Percentiles rank a stretch among this genome's conserved stretches.
phyloP scores from a whole-genome alignment of 2,329 filamentous ascomycete genomes.

The Cadophora luteo-olivacea region DNA sequence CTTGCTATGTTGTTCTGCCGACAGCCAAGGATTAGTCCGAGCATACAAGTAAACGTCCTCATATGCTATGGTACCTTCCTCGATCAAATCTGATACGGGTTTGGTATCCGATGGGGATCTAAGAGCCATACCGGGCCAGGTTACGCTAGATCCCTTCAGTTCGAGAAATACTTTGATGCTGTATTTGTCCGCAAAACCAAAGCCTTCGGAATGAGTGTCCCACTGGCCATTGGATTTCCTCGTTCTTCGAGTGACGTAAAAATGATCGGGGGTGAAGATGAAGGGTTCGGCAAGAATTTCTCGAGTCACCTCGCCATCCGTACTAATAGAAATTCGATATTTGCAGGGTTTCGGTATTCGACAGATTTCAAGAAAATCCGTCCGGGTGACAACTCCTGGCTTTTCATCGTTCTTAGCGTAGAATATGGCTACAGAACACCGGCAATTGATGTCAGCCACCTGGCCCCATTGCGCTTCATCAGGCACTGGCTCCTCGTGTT shows the following conservation, averaged over 20 bases:
- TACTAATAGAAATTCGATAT: constrained; percentile 23
- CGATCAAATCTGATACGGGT: constrained; percentile 3
- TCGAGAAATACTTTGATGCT: constrained; percentile 31
- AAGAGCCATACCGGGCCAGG: constrained; percentile 38
- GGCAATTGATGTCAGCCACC: constrained; percentile 30
- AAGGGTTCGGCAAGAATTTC: constrained; percentile 32
- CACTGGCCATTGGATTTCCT: constrained; percentile 28
- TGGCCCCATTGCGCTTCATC: not conserved
- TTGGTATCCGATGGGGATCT: constrained; percentile 18
- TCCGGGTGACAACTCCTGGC: constrained; percentile 20
- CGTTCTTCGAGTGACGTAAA: constrained; percentile 33
- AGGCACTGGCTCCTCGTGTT: not conserved
- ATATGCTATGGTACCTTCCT: constrained; percentile 7
- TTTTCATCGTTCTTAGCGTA: constrained; percentile 31
- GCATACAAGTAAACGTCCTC: constrained; percentile 26
- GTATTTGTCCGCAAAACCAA: constrained; percentile 37
- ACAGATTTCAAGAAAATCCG: constrained; percentile 25
- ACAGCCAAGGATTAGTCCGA: constrained; percentile 4
- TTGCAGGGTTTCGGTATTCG: constrained; percentile 24
- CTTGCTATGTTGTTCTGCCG: not conserved
- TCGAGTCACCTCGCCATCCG: constrained; percentile 28
- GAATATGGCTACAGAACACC: constrained; percentile 34
- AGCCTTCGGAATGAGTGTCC: constrained; percentile 14
- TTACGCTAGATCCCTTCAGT: constrained; percentile 22
- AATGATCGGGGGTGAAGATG: constrained; percentile 30